Evolutionary conservation across 129 eudicot species (phyloP), one percentile per base, ranked within the genome.

Genomic region (Glebionis coronaria): DNA sequence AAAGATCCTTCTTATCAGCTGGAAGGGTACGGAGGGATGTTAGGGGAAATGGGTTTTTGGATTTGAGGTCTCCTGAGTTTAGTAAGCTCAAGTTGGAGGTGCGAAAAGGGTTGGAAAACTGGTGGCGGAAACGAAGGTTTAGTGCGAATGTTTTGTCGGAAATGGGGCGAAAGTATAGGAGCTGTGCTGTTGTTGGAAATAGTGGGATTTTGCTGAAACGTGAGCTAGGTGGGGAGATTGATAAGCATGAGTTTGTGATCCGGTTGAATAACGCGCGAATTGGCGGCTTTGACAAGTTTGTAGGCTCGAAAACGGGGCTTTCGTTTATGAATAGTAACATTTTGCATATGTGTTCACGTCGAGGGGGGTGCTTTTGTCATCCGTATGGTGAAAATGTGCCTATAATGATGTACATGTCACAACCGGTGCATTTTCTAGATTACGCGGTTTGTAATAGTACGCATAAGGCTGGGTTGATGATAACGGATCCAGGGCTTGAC

Each of bases 161-260:
- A 31, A 40, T 86, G 80, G 84, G 53, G 23, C 66, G 59, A 47
- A 85, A 71, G 58, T 90, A 86, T 49, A 81, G 65, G 63, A 80
- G 84, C 16, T 94, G 99, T 76, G 99, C 99, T 15, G 90, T 89
- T 20, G 97, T 94, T 28, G 99, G 99, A 14, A 94, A 89, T 20
- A 94, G 99, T 72, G 99, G 99, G 78, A 94, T 94, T 57, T 66
- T 94, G 63, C 69, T 94, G 53, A 79, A 81, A 44, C 65, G 54
- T 3, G 79, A 78, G 25, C 44, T 76, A 19, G 99, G 99, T n/a
- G 62, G 50, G 7, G 20, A 53, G 29, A 94, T 94, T 12, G 97
- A 94, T 76, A 45, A 65, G 18, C 93, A 94, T 42, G 99, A 94
- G 45, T 71, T 75, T 20, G 93, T 94, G 62, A 86, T 94, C 67